These are phyloP conservation scores for Pseudogymnoascus sp. DNA, from an alignment of 2,329 filamentous ascomycete species.

Conservation along the genomic window DNA sequence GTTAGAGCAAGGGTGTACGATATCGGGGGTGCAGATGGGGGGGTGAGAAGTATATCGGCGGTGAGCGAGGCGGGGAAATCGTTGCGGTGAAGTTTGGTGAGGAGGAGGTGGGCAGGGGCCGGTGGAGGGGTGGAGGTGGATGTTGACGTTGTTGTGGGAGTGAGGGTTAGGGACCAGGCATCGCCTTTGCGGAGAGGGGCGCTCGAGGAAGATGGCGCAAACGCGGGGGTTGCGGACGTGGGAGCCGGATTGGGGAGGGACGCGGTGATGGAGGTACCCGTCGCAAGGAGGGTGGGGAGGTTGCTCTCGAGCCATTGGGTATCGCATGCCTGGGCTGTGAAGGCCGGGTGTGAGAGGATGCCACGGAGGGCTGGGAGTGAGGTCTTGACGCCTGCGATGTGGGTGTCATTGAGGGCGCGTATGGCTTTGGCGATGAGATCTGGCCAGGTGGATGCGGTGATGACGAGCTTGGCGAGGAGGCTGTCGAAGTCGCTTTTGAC, in stretches of 20 bases:
- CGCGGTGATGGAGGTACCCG: conserved; percentile 27
- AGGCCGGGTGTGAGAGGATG: conserved; percentile 44
- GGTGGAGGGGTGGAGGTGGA: conserved; percentile 16
- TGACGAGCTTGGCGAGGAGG: conserved; percentile 40
- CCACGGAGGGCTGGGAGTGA: conserved; percentile 48
- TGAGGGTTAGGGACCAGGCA: conserved; percentile 47
- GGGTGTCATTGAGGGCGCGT: conserved; percentile 48
- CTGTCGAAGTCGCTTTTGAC: conserved; percentile 42
- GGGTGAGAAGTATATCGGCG: conserved; percentile 41
- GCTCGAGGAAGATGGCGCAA: conserved; percentile 25
- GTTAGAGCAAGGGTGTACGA: conserved; percentile 36
- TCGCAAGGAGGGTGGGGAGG: conserved; percentile 30
- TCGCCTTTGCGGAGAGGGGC: conserved; percentile 51
- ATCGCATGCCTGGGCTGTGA: conserved; percentile 41
- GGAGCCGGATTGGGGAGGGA: conserved; percentile 28
- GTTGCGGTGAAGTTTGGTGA: conserved; percentile 49
- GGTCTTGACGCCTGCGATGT: conserved; percentile 50
- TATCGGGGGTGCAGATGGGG: conserved; percentile 41
- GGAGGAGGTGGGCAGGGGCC: conserved; percentile 42
- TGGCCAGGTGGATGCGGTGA: conserved; percentile 43
- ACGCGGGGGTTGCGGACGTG: conserved; percentile 10
- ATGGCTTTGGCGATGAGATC: conserved; percentile 45
- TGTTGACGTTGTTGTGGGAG: conserved; percentile 24
- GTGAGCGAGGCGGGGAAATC: conserved; percentile 50
- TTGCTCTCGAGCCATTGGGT: conserved; percentile 52